Conservation (phyloP, 202 grass and related monocot genomes). For the Schoenoplectus triqueter region DNA sequence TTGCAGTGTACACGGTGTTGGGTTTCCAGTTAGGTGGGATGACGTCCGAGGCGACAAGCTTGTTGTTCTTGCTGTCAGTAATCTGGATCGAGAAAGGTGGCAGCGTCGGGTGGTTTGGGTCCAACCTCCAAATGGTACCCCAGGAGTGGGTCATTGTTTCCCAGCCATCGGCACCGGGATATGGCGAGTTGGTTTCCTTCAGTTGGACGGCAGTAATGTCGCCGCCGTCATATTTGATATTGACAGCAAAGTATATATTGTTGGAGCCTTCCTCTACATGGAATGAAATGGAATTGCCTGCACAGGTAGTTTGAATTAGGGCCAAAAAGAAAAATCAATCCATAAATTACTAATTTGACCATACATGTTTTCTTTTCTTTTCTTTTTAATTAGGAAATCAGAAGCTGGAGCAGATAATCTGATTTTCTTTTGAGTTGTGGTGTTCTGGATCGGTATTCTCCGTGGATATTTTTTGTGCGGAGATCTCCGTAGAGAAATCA, state of each 20-base stretch:
- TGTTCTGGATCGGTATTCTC: too few species aligned
- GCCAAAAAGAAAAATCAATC: background rate
- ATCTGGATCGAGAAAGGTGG: constrained; percentile 68
- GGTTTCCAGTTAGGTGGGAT: constrained; percentile 74
- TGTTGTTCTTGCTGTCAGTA: constrained; percentile 49
- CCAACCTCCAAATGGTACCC: constrained; percentile 59
- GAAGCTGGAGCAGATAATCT: background rate
- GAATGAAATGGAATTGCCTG: constrained; percentile 52
- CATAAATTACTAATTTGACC: background rate
- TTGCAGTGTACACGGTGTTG: constrained; percentile 46
- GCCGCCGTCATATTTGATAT: constrained; percentile 51
- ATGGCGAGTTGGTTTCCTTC: constrained; percentile 53
- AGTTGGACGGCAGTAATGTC: constrained; percentile 52
- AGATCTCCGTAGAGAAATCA: too few species aligned
- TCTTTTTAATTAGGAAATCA: background rate
- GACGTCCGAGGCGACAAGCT: constrained; percentile 55
- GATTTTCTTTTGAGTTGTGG: background rate
- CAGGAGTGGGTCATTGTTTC: constrained; percentile 54
- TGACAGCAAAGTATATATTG: constrained; percentile 62
- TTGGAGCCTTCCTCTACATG: constrained; percentile 64
- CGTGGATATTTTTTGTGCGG: too few species aligned
- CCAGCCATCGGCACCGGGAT: constrained; percentile 40
- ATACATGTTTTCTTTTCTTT: background rate
- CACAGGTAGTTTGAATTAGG: background rate
- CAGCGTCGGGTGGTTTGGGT: constrained; percentile 46